These are phyloP conservation scores for Chaetomium sp. DNA, from an alignment of 2,329 filamentous ascomycete species.

Conservation along the genomic window DNA sequence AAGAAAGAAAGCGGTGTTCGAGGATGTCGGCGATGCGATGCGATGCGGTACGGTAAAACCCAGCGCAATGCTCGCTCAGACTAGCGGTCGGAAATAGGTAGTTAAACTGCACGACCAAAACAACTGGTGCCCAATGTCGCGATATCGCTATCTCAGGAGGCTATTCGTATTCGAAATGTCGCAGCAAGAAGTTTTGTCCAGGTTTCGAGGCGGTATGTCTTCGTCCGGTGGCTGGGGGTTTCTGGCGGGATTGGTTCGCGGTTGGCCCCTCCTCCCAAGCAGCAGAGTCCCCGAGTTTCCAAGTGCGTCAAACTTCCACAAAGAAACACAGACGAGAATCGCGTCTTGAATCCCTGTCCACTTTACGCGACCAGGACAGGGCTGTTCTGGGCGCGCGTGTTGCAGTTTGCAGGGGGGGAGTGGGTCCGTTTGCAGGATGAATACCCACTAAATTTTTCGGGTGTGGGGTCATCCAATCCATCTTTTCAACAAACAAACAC, in stretches of 20 bases:
- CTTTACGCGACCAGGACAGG: conserved; percentile 11
- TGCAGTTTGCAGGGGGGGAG: not conserved
- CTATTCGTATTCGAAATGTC: conserved; percentile 2
- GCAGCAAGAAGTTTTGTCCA: not conserved
- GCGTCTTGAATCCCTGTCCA: conserved; percentile 13
- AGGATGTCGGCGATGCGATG: not conserved
- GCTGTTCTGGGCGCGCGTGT: not conserved
- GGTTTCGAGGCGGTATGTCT: not conserved
- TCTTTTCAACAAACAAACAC: not conserved
- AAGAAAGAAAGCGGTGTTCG: not conserved
- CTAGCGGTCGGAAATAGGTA: not conserved
- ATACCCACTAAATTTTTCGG: conserved; percentile 12
- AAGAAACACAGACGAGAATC: not conserved
- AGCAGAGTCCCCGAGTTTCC: not conserved
- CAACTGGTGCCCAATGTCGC: not conserved
- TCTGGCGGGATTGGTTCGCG: not conserved
- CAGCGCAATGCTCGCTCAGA: too few species aligned
- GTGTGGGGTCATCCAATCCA: not conserved
- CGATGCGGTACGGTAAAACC: not conserved
- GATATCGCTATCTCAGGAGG: not conserved
- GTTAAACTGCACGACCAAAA: conserved; percentile 3
- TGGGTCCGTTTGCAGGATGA: not conserved
- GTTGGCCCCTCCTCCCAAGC: conserved; percentile 8
- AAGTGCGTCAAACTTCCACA: not conserved
- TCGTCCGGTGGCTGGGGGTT: not conserved